Evolutionary conservation across 2,329 filamentous ascomycete species (phyloP), one percentile per base, ranked within the genome.

Genomic region (Xylaria sp.): DNA sequence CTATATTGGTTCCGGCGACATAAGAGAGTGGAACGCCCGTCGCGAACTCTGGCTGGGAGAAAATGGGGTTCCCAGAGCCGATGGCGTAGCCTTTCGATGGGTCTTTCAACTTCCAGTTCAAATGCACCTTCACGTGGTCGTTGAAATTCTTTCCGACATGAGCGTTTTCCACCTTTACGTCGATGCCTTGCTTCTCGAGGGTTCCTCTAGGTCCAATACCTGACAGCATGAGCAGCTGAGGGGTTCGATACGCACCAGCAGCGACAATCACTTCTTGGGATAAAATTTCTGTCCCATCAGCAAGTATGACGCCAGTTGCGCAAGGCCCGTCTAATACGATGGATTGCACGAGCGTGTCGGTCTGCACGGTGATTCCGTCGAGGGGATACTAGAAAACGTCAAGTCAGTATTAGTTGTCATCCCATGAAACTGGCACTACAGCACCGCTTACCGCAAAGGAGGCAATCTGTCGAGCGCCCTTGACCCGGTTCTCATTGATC

Each of bases 91-190:
- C 75, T 34, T 69, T 63, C 1, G 73, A 73, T 1, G 73, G 73
- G 34, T 77, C 71, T 46, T 73, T 74, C n/a, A 76, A 41, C 41
- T 69, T 67, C 74, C 73, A 77, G 64, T 73, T 73, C 44, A 74
- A 66, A 23, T 70, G 66, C 25, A 77, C 1, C 60, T 72, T 69
- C 1, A 69, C 28, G 37, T 75, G 73, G 52, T 75, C 73, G 39
- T 70, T 72, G 62, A 73, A 69, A 34, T 73, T 72, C 55, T 65
- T 63, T 15, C 74, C 74, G 10, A 75, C 69, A 8, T 70, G 55
- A 15, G 72, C 61, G 46, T 37, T 68, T 23, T 73, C 71, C 1
- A 72, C 57, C 31, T 69, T 72, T 1, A 51, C 52, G 15, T 71
- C 51, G 54, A 75, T 74, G 23, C 65, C 69, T 56, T 73, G 65